phyloP scores from a whole-genome alignment of 2,329 filamentous ascomycete genomes.

The Diaporthe humulicola region DNA sequence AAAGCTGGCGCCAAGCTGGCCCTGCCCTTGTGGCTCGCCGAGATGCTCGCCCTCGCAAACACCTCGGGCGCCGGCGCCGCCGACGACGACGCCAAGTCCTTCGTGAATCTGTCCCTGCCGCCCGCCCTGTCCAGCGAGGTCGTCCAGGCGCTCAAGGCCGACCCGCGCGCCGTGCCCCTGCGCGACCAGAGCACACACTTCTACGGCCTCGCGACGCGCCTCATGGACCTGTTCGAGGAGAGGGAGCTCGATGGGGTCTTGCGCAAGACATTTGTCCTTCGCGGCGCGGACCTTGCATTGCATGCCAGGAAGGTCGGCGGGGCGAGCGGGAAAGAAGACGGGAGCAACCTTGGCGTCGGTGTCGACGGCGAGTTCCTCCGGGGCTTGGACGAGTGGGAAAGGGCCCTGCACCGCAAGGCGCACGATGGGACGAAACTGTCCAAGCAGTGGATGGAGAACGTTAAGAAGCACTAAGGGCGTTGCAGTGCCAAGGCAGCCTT shows the following conservation, averaged over 20 bases:
- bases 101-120: conserved; percentile 87
- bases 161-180: conserved; percentile 87
- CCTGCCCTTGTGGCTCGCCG: conserved; percentile 93
- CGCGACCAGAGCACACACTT: conserved; percentile 88
- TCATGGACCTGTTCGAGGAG: conserved; percentile 93
- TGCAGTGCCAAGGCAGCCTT: not conserved
- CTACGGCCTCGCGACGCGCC: conserved; percentile 85
- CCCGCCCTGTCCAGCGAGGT: conserved; percentile 82
- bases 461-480: conserved; percentile 56
- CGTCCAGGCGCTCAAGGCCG: conserved; percentile 90
- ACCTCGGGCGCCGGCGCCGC: conserved; percentile 50
- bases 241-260: conserved; percentile 80
- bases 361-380: conserved; percentile 84
- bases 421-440: conserved; percentile 80
- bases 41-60: conserved; percentile 86
- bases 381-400: conserved; percentile 91
- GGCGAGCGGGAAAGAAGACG: conserved; percentile 76
- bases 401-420: conserved; percentile 78
- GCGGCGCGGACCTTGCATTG: conserved; percentile 86
- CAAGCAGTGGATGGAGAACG: conserved; percentile 78
- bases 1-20: conserved; percentile 84
- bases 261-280: conserved; percentile 82
- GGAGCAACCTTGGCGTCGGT: conserved; percentile 69
- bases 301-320: conserved; percentile 89
- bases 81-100: conserved; percentile 62